Evolutionary conservation across 176 grass and related monocot species (phyloP), one percentile per base, ranked within the genome.

Genomic region (Melocanna baccifera): DNA sequence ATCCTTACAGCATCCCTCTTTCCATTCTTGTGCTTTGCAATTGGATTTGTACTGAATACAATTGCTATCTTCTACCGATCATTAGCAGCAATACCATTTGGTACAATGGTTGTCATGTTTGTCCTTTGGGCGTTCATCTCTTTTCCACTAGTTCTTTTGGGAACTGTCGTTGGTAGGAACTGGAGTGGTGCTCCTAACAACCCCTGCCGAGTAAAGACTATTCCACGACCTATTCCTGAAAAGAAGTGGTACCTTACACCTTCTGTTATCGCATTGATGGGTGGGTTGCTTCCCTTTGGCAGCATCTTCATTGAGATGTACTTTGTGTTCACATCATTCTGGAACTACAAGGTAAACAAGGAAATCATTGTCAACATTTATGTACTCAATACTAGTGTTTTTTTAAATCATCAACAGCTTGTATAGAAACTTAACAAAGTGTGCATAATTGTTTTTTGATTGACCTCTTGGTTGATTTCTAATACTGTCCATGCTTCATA

Each of bases 271-370:
- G 84, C 96, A 65, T 71, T 99, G 73, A 96, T 99, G 89, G 96
- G 96, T 73, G 96, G 96, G 20, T 83, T 99, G 50, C 93, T 99
- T 71, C 96, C 96, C 43, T 99, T 99, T 32, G 96, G 96, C 69
- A 99, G 96, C 65, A 99, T 99, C 67, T 99, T 99, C 86, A 99
- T 99, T 71, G 96, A 99, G 90, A 99, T 99, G 96, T 99, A 99
- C 79, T 99, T 99, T 45, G 93, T 99, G 65, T 99, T 99, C 88
- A 99, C 96, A n/a, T 99, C 96, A 62, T 99, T 99, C 84, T 99
- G 96, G 96, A 99, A 99, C 79, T 99, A 99, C 83, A 99, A 99
- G 96, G 96, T 98, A 93, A 76, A 81, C 20, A n/a, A 64, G 41
- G 9, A 45, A 62, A 59, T 57, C 16, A 45, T 36, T 29, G 18